Evolutionary conservation across 2,329 filamentous ascomycete genomes (phyloP), one percentile per base, ranked within the genome.

Genomic region (Didymella pomorum): DNA sequence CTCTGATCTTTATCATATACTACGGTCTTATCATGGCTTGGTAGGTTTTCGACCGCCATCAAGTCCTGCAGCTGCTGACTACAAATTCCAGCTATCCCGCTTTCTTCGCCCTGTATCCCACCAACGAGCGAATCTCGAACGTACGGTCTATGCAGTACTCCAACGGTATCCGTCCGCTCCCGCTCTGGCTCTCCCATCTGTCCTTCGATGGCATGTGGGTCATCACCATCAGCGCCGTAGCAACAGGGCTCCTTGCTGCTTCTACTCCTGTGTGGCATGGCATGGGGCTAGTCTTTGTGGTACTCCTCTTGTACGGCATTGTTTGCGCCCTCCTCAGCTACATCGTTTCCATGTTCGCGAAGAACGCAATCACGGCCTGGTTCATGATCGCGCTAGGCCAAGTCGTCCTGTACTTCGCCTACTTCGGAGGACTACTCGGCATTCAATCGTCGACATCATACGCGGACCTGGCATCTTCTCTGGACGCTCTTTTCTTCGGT

Each of bases 101-200:
- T 3, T 95, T 97, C 80, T 95, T 96, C 69, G 85, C 89, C 0
- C 80, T 97, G 1, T 97, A 97, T 70, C 91, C 91, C 0, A 96
- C 92, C 20, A 81, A 89, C 21, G 93, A 97, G 74, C 84, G 92
- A 21, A 82, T 91, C 6, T 82, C 87, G 41, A 89, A 92, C 60
- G 90, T 97, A 16, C 86, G 93, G 43, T 89, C 89, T 11, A 81
- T 97, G 26, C 89, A 97, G 72, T 97, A 96, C 77, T 94, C 90
- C 39, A 97, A 97, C 70, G 93, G 93, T 39, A 91, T 96, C 31
- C 84, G 90, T 10, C 88, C 90, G 0, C 79, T 90, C 16, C 91
- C 92, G 0, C 82, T 97, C 1, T 97, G 93, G 93, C 79, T 90
- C 1, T 91, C 93, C 1, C 94, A 97, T 71, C 80, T 89, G 0